Conservation (phyloP, 2,329 filamentous ascomycete species). For the Capronia epimyces region DNA sequence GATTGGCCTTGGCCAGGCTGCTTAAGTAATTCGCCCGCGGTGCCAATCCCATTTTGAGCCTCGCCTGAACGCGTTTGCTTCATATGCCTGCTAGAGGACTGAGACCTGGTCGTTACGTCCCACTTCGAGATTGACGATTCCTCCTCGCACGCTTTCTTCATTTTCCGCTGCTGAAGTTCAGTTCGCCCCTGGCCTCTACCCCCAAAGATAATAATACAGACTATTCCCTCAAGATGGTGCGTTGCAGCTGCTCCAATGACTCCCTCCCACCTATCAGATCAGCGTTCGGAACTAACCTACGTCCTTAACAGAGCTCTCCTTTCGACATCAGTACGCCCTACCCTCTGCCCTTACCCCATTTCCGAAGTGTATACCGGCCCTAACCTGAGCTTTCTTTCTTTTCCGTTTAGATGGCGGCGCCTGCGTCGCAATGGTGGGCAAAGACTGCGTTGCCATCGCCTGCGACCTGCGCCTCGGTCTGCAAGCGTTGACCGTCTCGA, state of each 20-base stretch:
- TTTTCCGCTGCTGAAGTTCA: constrained; percentile 1
- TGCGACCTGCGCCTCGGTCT: constrained; percentile 97
- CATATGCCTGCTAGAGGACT: constrained; percentile 15
- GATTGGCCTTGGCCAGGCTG: constrained; percentile 4
- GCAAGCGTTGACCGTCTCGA: constrained; percentile 93
- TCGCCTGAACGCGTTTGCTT: constrained; percentile 18
- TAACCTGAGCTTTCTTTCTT: constrained; percentile 8
- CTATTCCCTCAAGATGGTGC: constrained; percentile 32
- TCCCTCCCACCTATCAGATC: constrained; percentile 22
- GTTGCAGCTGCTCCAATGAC: constrained; percentile 23
- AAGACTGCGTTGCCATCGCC: constrained; percentile 98
- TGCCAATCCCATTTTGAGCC: constrained; percentile 6
- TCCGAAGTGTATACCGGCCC: constrained; percentile 11
- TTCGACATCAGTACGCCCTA: constrained; percentile 81
- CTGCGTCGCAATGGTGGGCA: constrained; percentile 97
- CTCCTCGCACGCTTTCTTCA: not conserved
- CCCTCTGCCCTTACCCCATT: constrained; percentile 12
- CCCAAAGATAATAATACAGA: constrained; percentile 18
- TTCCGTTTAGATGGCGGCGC: constrained; percentile 77
- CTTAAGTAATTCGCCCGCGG: not conserved
- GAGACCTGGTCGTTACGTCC: not conserved
- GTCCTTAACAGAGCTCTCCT: constrained; percentile 63
- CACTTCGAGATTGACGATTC: not conserved
- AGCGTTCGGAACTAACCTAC: constrained; percentile 30
- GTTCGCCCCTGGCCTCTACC: constrained; percentile 7